phyloP scores from a whole-genome alignment of 164 flowering plant species.

The Dillenia suffruticosa region DNA sequence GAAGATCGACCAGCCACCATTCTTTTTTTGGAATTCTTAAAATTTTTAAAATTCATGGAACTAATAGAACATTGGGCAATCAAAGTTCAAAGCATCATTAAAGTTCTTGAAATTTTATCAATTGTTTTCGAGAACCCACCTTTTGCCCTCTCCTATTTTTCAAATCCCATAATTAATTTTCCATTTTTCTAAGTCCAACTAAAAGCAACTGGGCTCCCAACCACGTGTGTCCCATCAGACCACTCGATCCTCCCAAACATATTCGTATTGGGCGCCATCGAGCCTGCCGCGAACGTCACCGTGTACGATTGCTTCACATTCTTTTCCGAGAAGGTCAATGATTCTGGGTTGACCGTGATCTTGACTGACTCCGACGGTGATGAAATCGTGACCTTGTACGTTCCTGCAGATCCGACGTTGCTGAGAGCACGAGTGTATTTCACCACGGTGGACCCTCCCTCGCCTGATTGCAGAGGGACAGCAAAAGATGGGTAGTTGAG shows the following conservation, averaged over 20 bases:
- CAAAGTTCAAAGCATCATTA: too few relatives aligned
- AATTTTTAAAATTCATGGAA: too few relatives aligned
- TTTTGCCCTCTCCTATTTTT: too few relatives aligned
- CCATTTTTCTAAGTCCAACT: conserved; percentile 27
- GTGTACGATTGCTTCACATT: conserved; percentile 45
- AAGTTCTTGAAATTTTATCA: too few relatives aligned
- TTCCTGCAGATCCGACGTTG: conserved; percentile 65
- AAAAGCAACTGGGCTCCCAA: conserved; percentile 56
- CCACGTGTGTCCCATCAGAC: conserved; percentile 57
- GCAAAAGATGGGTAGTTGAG: conserved; percentile 24
- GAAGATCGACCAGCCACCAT: too few relatives aligned
- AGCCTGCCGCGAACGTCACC: conserved; percentile 39
- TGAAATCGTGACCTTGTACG: background rate
- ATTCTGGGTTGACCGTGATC: conserved; percentile 37
- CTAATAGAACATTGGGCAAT: too few relatives aligned
- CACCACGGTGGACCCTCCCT: conserved; percentile 14
- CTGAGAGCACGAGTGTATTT: conserved; percentile 63
- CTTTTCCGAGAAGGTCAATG: conserved; percentile 27
- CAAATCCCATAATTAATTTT: too few relatives aligned
- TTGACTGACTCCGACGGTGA: conserved; percentile 23
- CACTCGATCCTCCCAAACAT: conserved; percentile 49
- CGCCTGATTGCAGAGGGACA: background rate
- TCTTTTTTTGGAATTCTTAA: too few relatives aligned
- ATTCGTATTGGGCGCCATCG: conserved; percentile 29
- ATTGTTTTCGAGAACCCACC: too few relatives aligned